These are phyloP conservation scores for Sedum album DNA, from an alignment of 164 flowering plant species.

Conservation along the genomic window DNA sequence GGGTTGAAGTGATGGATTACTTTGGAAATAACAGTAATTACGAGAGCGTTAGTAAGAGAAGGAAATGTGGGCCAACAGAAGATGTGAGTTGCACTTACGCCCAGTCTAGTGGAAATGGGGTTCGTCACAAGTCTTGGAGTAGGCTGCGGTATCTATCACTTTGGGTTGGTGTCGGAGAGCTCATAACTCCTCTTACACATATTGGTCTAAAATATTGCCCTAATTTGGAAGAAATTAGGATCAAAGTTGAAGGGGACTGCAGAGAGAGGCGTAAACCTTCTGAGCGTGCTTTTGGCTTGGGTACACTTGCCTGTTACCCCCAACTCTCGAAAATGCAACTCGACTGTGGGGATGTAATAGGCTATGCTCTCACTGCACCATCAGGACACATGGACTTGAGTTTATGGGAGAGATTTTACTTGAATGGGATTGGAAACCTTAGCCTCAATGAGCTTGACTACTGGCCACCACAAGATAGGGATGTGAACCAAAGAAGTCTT, in stretches of 20 bases:
- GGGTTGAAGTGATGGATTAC: not conserved
- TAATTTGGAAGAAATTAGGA: conserved; percentile 52
- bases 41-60: conserved; percentile 15
- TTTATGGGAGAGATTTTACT: conserved; percentile 83
- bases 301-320: conserved; percentile 39
- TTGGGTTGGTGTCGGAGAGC: conserved; percentile 79
- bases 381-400: conserved; percentile 88
- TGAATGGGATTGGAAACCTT: conserved; percentile 52
- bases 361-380: conserved; percentile 81
- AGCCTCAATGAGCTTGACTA: conserved; percentile 70
- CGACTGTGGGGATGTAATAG: conserved; percentile 72
- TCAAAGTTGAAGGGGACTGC: conserved; percentile 90
- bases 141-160: conserved; percentile 49
- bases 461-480: conserved; percentile 97
- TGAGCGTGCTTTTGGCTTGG: conserved; percentile 49
- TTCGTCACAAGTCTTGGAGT: conserved; percentile 38
- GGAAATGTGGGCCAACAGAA: conserved; percentile 29
- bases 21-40: not conserved
- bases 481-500: conserved; percentile 77
- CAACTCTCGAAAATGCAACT: conserved; percentile 58
- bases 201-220: conserved; percentile 80
- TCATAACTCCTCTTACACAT: conserved; percentile 41
- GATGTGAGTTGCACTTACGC: conserved; percentile 1
- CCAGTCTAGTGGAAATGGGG: conserved; percentile 31
- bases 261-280: conserved; percentile 42